A percentile compares a stretch with the other conserved stretches of the same genome.
phyloP scores from a whole-genome alignment of 805 yeast species.

The Wickerhamomyces bovis region DNA sequence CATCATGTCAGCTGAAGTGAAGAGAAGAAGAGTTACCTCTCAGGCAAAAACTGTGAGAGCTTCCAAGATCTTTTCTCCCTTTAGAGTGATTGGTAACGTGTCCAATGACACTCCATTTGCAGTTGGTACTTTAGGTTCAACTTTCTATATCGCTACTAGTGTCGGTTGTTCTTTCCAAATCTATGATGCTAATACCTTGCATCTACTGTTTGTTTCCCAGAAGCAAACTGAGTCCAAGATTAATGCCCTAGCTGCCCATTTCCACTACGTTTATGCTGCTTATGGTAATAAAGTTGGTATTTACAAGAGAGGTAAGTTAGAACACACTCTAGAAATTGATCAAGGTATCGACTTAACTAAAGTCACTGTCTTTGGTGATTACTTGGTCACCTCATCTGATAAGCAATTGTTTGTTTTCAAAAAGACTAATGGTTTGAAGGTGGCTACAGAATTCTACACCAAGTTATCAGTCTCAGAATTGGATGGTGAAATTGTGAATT shows the following conservation, averaged over 20 bases:
- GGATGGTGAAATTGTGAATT: slow-evolving; percentile 65
- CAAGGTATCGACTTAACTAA: slow-evolving; percentile 37
- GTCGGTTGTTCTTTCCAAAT: slow-evolving; percentile 90
- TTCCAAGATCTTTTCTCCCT: slow-evolving; percentile 76
- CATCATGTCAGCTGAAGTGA: slow-evolving; percentile 5
- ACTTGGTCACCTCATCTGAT: slow-evolving; percentile 51
- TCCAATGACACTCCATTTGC: slow-evolving; percentile 82
- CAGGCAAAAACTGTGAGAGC: slow-evolving; percentile 12
- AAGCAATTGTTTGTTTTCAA: slow-evolving; percentile 49
- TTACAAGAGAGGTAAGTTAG: slow-evolving; percentile 72
- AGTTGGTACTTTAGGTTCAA: slow-evolving; percentile 79
- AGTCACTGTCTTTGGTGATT: slow-evolving; percentile 71
- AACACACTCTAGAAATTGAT: slow-evolving; percentile 31
- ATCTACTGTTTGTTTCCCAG: slow-evolving; percentile 79
- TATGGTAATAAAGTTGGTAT: slow-evolving; percentile 69
- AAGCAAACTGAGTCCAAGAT: slow-evolving; percentile 68
- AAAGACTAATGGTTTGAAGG: slow-evolving; percentile 37
- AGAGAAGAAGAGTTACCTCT: slow-evolving; percentile 15
- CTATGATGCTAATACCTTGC: slow-evolving; percentile 84
- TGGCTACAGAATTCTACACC: slow-evolving; percentile 61
- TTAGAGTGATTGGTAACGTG: slow-evolving; percentile 87
- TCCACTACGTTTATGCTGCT: slow-evolving; percentile 77
- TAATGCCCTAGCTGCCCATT: slow-evolving; percentile 68
- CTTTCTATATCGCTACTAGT: slow-evolving; percentile 81
- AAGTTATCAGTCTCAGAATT: slow-evolving; percentile 49